A percentile compares a stretch with the other conserved stretches of the same genome.
These are phyloP conservation scores for Ceriops tagal DNA, from an alignment of 345 rosid genomes.

Conservation along the genomic window DNA sequence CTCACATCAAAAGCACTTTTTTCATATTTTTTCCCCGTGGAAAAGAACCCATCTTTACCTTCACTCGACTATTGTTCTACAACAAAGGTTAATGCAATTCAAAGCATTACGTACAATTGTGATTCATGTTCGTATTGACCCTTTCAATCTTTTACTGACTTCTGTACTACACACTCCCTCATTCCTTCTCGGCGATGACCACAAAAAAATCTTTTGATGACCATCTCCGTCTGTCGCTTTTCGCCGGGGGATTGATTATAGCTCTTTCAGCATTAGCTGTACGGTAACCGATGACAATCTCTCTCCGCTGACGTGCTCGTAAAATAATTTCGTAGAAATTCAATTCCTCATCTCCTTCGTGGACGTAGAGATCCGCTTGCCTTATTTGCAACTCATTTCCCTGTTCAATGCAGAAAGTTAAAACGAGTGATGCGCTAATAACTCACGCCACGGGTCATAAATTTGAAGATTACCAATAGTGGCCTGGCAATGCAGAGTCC, in stretches of 20 bases:
- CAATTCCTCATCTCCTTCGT: conserved; percentile 49
- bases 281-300: conserved; percentile 63
- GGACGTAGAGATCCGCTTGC: conserved; percentile 54
- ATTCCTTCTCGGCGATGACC: conserved; percentile 59
- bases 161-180: not conserved
- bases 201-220: conserved; percentile 50
- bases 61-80: too few species aligned
- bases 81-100: too few species aligned
- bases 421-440: not conserved
- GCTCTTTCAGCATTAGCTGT: conserved; percentile 51
- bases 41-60: too few species aligned
- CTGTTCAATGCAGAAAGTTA: conserved; percentile 22
- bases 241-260: conserved; percentile 53
- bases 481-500: too few species aligned
- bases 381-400: conserved; percentile 72
- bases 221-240: conserved; percentile 50
- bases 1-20: too few species aligned
- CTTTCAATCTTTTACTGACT: too few species aligned
- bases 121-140: too few species aligned
- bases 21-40: too few species aligned
- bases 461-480: too few species aligned
- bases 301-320: conserved; percentile 56
- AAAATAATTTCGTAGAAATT: conserved; percentile 59
- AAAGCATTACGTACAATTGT: too few species aligned
- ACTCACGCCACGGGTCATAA: too few species aligned